A percentile compares a stretch with the other conserved stretches of the same genome.
Conservation (phyloP, 768 basidiomycete species). For the Mycena alexandri region DNA sequence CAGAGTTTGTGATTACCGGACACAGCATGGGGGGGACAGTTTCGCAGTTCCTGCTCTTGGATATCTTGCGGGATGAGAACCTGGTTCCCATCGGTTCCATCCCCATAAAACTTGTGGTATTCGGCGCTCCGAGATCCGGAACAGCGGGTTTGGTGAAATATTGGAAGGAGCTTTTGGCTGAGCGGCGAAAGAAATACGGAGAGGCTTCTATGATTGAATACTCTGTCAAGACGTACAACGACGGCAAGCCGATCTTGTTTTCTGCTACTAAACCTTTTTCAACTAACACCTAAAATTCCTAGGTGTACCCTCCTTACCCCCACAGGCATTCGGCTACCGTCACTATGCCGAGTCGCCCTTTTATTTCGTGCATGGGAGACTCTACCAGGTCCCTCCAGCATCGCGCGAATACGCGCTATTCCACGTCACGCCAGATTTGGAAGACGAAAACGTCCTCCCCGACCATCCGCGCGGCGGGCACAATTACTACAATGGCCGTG, state of each 20-base stretch:
- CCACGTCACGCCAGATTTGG: conserved; percentile 42
- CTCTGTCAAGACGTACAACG: conserved; percentile 67
- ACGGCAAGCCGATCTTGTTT: conserved; percentile 53
- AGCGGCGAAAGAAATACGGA: conserved; percentile 52
- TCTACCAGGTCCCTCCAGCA: conserved; percentile 61
- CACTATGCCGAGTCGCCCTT: conserved; percentile 64
- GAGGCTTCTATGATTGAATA: conserved; percentile 57
- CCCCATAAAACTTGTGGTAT: conserved; percentile 58
- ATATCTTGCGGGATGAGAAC: conserved; percentile 53
- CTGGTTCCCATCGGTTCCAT: conserved; percentile 45
- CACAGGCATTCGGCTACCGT: conserved; percentile 61
- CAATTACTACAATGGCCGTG: conserved; percentile 71
- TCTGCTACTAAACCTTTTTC: background rate
- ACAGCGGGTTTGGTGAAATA: conserved; percentile 55
- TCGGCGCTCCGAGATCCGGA: conserved; percentile 66
- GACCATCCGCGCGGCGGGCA: conserved; percentile 68
- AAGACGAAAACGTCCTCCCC: conserved; percentile 33
- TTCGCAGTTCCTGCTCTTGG: conserved; percentile 63
- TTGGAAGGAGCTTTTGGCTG: conserved; percentile 54
- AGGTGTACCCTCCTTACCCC: conserved; percentile 74
- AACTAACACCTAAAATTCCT: conserved; percentile 10
- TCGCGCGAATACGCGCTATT: conserved; percentile 64
- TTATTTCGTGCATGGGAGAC: conserved; percentile 60
- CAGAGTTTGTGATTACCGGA: conserved; percentile 64
- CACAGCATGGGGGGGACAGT: conserved; percentile 71